Conservation (phyloP, 1,139 yeast genomes). For the Groenewaldozyma auringiensis region DNA sequence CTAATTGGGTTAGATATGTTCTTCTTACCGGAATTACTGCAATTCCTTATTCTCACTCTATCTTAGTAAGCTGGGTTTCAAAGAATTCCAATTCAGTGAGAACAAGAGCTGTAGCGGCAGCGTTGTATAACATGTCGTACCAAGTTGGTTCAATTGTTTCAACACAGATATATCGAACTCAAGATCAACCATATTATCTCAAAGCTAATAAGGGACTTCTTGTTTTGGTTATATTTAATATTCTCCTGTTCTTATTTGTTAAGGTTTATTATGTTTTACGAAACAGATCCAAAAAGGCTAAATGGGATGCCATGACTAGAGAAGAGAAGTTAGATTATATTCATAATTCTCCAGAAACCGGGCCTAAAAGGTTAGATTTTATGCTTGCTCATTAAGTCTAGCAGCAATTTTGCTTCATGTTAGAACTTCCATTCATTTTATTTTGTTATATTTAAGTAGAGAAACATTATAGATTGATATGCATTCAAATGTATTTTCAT, state of each 20-base stretch:
- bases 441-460: too few species aligned
- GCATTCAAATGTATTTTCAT: too few species aligned
- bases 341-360: conserved; percentile 39
- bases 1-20: conserved; percentile 45
- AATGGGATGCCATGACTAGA: conserved; percentile 42
- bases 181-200: conserved; percentile 47
- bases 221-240: conserved; percentile 28
- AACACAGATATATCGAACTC: conserved; percentile 43
- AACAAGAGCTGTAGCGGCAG: conserved; percentile 48
- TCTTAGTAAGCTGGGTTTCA: conserved; percentile 50
- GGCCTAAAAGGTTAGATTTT: conserved; percentile 48
- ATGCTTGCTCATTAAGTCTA: conserved; percentile 29
- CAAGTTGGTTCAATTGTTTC: conserved; percentile 45
- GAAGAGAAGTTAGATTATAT: conserved; percentile 42
- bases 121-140: conserved; percentile 50
- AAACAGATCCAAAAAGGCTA: conserved; percentile 36
- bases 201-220: conserved; percentile 42
- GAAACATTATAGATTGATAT: too few species aligned
- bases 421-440: too few species aligned
- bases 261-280: conserved; percentile 37
- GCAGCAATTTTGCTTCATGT: too few species aligned
- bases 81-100: conserved; percentile 49
- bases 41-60: conserved; percentile 44
- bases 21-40: conserved; percentile 43
- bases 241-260: conserved; percentile 16